A percentile compares a stretch with the other conserved stretches of the same genome.
phyloP scores from a whole-genome alignment of 345 rosid genomes.

The Limnanthes douglasii region DNA sequence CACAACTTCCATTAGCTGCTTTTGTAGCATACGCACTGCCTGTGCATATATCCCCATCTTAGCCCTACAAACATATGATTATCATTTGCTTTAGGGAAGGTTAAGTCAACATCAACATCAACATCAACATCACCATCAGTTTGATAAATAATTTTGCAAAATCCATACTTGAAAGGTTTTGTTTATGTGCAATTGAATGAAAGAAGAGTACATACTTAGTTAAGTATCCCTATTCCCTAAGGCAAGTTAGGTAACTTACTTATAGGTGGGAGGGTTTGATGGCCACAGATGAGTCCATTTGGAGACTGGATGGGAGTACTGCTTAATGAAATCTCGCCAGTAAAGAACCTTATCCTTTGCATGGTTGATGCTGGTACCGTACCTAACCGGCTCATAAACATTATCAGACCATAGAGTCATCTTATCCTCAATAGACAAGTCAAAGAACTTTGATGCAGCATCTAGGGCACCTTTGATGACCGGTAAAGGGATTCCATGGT shows the following conservation, averaged over 20 bases:
- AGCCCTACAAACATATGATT: conserved; percentile 25
- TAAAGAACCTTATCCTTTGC: conserved; percentile 29
- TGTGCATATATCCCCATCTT: conserved; percentile 35
- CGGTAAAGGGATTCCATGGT: conserved; percentile 29
- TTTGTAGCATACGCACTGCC: conserved; percentile 28
- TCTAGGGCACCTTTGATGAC: conserved; percentile 25
- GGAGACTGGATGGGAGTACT: conserved; percentile 43
- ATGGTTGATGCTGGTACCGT: conserved; percentile 50
- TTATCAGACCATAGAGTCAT: conserved; percentile 25
- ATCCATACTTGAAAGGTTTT: too few relatives aligned
- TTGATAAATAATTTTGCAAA: too few relatives aligned
- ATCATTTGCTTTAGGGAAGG: too few relatives aligned
- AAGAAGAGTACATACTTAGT: too few relatives aligned
- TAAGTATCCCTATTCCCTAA: too few relatives aligned
- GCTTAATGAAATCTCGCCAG: conserved; percentile 62
- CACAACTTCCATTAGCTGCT: conserved; percentile 23
- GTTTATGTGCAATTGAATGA: too few relatives aligned
- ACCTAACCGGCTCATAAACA: conserved; percentile 39
- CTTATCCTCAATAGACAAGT: conserved; percentile 40
- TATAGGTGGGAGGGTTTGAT: conserved; percentile 43
- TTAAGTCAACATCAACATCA: too few relatives aligned
- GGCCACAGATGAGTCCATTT: conserved; percentile 53
- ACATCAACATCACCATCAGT: too few relatives aligned
- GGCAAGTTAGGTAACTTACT: too few relatives aligned
- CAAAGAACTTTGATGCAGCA: conserved; percentile 33